Conservation (phyloP, 2,329 filamentous ascomycete genomes). For the Aspergillus latus region DNA sequence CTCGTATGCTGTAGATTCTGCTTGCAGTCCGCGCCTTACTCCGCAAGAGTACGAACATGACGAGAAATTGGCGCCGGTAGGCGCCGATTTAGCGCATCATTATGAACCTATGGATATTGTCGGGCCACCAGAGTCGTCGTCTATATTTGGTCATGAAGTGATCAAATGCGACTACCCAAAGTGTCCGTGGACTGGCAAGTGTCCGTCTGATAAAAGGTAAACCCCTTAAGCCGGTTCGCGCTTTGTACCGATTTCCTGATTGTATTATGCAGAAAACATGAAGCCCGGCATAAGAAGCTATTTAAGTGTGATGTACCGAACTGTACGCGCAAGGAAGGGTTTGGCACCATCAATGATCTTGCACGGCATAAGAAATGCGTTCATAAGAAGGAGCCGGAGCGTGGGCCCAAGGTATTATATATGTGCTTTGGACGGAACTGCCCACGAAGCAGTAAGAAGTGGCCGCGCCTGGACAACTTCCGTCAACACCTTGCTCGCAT, state of each 20-base stretch:
- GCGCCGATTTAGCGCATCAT: constrained; percentile 16
- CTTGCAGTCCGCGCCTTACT: constrained; percentile 28
- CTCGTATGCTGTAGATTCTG: constrained; percentile 30
- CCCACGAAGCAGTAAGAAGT: constrained; percentile 64
- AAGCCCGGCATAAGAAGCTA: constrained; percentile 67
- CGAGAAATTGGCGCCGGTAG: constrained; percentile 21
- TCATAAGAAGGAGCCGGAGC: constrained; percentile 55
- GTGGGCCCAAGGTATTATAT: constrained; percentile 54
- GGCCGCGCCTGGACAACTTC: constrained; percentile 85
- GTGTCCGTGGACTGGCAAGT: constrained; percentile 40
- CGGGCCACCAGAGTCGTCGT: constrained; percentile 49
- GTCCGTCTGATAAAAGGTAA: constrained; percentile 43
- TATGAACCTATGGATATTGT: constrained; percentile 34
- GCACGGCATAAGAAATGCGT: constrained; percentile 74
- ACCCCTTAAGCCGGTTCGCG: not conserved
- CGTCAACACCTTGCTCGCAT: constrained; percentile 71
- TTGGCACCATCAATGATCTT: constrained; percentile 77
- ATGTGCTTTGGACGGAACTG: constrained; percentile 61
- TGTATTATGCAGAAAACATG: constrained; percentile 64
- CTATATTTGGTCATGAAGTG: constrained; percentile 49
- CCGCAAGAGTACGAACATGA: constrained; percentile 25
- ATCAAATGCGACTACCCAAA: constrained; percentile 33
- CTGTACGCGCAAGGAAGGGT: constrained; percentile 65
- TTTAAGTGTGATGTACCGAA: constrained; percentile 59
- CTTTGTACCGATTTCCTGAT: not conserved